These are phyloP conservation scores for Neurospora sp. DNA, from an alignment of 2,329 filamentous ascomycete genomes.

Conservation along the genomic window DNA sequence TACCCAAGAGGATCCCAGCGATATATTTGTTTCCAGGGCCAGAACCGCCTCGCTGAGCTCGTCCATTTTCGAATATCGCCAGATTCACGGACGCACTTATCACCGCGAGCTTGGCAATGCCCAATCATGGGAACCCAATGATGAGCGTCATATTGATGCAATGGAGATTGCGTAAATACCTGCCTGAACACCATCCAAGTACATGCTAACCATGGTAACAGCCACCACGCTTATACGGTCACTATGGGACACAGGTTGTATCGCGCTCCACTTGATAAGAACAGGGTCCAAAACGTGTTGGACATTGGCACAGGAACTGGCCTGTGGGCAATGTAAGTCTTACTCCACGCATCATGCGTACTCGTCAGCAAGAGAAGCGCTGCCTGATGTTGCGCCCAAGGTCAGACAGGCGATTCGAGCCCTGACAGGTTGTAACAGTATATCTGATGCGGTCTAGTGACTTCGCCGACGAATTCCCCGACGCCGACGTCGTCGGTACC, in stretches of 20 bases:
- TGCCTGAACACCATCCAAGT: neutral
- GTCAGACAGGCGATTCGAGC: neutral
- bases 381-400: neutral
- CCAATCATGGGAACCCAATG: constrained; percentile 2
- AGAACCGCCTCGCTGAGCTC: constrained; percentile 24
- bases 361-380: neutral
- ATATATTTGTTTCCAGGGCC: neutral
- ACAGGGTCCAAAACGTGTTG: neutral
- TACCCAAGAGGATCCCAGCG: neutral
- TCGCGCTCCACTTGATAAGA: neutral
- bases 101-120: neutral
- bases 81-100: constrained; percentile 15
- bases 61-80: constrained; percentile 24
- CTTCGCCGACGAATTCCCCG: constrained; percentile 2
- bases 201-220: neutral
- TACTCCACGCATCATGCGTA: neutral
- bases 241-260: neutral
- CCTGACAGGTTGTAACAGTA: neutral
- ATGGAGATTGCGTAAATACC: neutral
- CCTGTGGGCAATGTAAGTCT: constrained; percentile 1
- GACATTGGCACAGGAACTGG: constrained; percentile 3
- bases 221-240: neutral
- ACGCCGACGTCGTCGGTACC: neutral
- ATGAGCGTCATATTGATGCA: neutral
- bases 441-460: neutral